These are phyloP conservation scores for Oxytropis ochrocephala DNA, from an alignment of 306 rosid genomes.

Conservation along the genomic window DNA sequence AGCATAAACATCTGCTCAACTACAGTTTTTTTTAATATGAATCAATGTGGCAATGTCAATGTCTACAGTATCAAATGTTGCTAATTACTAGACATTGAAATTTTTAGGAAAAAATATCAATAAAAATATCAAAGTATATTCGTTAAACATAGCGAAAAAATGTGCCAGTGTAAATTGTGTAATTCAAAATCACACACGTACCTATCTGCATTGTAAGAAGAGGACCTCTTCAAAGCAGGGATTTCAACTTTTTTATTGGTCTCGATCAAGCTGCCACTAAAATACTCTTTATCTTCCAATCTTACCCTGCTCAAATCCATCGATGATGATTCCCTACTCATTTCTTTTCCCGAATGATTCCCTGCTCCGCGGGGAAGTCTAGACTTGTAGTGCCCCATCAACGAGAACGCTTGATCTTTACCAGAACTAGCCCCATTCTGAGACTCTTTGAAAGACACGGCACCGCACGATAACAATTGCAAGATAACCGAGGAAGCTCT, in stretches of 20 bases:
- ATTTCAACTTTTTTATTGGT: slow-evolving; percentile 33
- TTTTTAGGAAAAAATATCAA: background rate
- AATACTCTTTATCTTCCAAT: slow-evolving; percentile 87
- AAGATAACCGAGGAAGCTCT: slow-evolving; percentile 75
- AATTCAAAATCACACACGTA: slow-evolving; percentile 6
- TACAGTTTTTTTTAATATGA: slow-evolving; percentile 7
- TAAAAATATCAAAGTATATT: background rate
- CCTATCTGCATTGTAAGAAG: slow-evolving; percentile 92
- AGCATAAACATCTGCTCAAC: slow-evolving; percentile 6
- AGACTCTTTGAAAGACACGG: slow-evolving; percentile 71
- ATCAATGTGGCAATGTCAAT: slow-evolving; percentile 31
- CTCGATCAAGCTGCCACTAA: slow-evolving; percentile 88
- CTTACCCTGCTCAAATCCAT: slow-evolving; percentile 43
- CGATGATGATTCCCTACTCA: slow-evolving; percentile 24
- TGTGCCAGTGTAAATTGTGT: background rate
- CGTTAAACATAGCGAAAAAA: background rate
- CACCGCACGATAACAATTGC: slow-evolving; percentile 81
- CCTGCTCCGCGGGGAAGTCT: slow-evolving; percentile 52
- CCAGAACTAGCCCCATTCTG: slow-evolving; percentile 42
- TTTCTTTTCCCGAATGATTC: slow-evolving; percentile 33
- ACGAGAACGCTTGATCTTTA: slow-evolving; percentile 56
- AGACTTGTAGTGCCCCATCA: slow-evolving; percentile 56
- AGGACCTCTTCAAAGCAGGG: slow-evolving; percentile 68
- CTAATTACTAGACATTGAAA: slow-evolving; percentile 23
- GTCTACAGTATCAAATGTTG: slow-evolving; percentile 25